Percentiles rank a stretch among this genome's conserved stretches.
phyloP scores from a whole-genome alignment of 2,329 filamentous ascomycete species.

The Neofusicoccum parvum region DNA sequence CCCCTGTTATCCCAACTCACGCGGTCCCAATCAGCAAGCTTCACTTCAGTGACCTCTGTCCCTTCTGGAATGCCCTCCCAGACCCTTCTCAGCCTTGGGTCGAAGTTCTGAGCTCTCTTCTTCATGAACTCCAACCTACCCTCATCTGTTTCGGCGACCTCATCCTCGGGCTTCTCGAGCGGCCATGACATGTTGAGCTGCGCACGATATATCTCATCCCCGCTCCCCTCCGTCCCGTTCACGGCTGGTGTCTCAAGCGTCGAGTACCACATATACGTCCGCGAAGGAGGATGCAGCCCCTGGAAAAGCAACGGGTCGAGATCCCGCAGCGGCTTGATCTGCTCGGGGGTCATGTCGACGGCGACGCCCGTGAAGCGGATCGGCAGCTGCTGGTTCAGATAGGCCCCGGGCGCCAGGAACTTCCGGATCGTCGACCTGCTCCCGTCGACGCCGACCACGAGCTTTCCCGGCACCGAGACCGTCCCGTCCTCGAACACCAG shows the following conservation, averaged over 20 bases:
- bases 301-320: conserved; percentile 28
- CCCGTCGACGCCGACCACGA: conserved; percentile 47
- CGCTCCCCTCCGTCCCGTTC: conserved; percentile 39
- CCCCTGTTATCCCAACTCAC: conserved; percentile 21
- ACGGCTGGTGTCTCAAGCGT: conserved; percentile 47
- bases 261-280: conserved; percentile 27
- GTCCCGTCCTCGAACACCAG: conserved; percentile 23
- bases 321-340: conserved; percentile 27
- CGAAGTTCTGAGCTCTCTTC: conserved; percentile 21
- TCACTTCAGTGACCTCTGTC: conserved; percentile 23
- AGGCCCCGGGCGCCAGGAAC: conserved; percentile 36
- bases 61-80: conserved; percentile 23
- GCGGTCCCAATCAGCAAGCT: conserved; percentile 25
- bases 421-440: conserved; percentile 42
- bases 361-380: conserved; percentile 44
- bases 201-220: conserved; percentile 41
- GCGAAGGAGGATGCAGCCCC: conserved; percentile 24
- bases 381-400: conserved; percentile 36
- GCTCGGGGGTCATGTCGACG: conserved; percentile 38
- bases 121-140: conserved; percentile 25
- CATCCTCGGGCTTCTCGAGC: conserved; percentile 15
- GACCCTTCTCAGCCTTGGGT: conserved; percentile 9
- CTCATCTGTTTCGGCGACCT: conserved; percentile 14
- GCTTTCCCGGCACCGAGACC: not conserved
- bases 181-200: conserved; percentile 54